phyloP scores from a whole-genome alignment of 257 asterid genomes.

The Agastache rugosa region DNA sequence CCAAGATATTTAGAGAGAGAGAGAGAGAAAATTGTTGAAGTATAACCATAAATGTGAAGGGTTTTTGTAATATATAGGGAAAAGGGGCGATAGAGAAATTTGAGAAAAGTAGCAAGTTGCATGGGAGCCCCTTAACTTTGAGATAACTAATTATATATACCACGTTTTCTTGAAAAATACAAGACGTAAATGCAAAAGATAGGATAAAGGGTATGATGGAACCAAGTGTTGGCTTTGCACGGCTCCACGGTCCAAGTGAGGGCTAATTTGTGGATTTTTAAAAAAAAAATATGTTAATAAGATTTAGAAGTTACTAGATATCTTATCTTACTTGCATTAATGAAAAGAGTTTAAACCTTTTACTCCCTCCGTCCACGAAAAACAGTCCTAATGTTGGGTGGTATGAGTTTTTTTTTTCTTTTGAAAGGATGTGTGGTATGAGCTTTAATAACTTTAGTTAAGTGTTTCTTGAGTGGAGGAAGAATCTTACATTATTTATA shows the following conservation, averaged over 20 bases:
- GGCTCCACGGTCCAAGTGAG: conserved; percentile 25
- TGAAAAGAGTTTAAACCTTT: not conserved
- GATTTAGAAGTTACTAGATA: conserved; percentile 25
- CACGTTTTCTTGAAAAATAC: conserved; percentile 36
- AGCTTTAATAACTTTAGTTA: no score
- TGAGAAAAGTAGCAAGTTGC: conserved; percentile 36
- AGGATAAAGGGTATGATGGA: conserved; percentile 37
- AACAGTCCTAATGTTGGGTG: no score
- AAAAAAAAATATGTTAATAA: not conserved
- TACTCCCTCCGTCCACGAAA: no score
- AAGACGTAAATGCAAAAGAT: conserved; percentile 35
- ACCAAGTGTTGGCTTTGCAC: conserved; percentile 37
- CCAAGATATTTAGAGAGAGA: not conserved
- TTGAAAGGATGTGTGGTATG: no score
- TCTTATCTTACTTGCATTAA: not conserved
- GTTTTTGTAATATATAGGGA: conserved; percentile 38
- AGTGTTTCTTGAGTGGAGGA: no score
- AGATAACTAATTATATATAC: conserved; percentile 30
- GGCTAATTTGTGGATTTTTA: no score
- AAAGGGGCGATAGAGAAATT: conserved; percentile 33
- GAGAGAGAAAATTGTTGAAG: conserved; percentile 3
- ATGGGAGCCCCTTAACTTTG: conserved; percentile 41
- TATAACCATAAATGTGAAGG: conserved; percentile 34
- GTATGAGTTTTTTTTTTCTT: no score
- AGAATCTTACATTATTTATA: no score